Percentiles rank a stretch among this genome's conserved stretches.
These are phyloP conservation scores for Rhodamnia rubescens DNA, from an alignment of 345 rosid species.

Conservation along the genomic window DNA sequence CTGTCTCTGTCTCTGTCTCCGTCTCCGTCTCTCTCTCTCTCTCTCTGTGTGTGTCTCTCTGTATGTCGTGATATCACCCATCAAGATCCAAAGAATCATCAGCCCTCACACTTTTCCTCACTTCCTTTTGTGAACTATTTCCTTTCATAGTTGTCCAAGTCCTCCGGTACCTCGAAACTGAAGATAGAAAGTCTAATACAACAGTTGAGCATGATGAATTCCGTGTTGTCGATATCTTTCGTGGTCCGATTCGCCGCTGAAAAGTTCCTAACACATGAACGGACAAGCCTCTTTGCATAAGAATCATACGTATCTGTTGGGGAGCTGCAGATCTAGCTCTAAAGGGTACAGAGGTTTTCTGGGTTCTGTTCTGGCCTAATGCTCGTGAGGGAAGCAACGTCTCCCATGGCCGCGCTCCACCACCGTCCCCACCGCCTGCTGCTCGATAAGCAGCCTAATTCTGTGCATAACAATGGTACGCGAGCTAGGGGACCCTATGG, in stretches of 20 bases:
- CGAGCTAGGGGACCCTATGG: conserved; percentile 6
- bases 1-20: not conserved
- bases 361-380: not conserved
- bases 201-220: conserved; percentile 10
- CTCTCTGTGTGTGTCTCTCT: not conserved
- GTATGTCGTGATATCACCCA: not conserved
- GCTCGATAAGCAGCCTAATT: conserved; percentile 13
- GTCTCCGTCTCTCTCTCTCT: not conserved
- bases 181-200: not conserved
- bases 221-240: conserved; percentile 23
- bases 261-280: not conserved
- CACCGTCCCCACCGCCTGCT: conserved; percentile 36
- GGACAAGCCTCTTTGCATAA: conserved; percentile 5
- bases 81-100: not conserved
- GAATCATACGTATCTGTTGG: not conserved
- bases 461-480: conserved; percentile 7
- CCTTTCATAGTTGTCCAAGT: not conserved
- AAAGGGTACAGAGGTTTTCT: not conserved
- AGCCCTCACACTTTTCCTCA: not conserved
- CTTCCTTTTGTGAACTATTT: not conserved
- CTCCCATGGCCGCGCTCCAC: not conserved
- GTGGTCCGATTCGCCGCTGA: conserved; percentile 26
- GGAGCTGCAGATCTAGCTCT: not conserved
- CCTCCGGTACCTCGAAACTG: not conserved
- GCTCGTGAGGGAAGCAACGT: not conserved